Conservation (phyloP, 2,329 filamentous ascomycete species). For the Ambrosiella xylebori region DNA sequence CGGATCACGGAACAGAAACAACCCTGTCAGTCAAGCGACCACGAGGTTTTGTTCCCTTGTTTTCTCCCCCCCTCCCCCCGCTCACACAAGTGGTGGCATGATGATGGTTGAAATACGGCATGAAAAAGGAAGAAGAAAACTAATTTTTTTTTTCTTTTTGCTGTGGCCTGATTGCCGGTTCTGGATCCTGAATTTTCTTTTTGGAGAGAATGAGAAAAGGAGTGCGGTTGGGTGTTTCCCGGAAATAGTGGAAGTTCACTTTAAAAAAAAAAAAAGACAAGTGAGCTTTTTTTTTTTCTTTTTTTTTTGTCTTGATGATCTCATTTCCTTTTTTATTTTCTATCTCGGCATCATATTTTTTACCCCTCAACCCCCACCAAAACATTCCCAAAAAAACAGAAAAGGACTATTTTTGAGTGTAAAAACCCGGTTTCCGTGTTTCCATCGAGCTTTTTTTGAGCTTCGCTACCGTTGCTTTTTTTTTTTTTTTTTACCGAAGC, state of each 20-base stretch:
- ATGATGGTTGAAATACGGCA: too few relatives aligned
- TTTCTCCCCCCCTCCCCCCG: too few relatives aligned
- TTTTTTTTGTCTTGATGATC: conserved; percentile 1
- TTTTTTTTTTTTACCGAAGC: background rate
- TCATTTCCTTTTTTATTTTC: background rate
- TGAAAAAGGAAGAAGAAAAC: background rate
- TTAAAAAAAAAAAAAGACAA: too few relatives aligned
- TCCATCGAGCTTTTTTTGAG: background rate
- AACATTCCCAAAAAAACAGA: background rate
- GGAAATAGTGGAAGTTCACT: too few relatives aligned
- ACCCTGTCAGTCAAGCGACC: too few relatives aligned
- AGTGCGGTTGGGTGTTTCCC: too few relatives aligned
- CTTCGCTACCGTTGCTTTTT: background rate
- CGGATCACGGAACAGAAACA: too few relatives aligned
- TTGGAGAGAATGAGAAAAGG: too few relatives aligned
- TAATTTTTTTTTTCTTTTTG: background rate
- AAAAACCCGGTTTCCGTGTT: background rate
- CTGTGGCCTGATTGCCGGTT: too few relatives aligned
- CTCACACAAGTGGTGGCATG: too few relatives aligned
- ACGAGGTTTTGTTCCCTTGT: too few relatives aligned
- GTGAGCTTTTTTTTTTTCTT: background rate
- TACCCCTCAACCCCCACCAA: background rate
- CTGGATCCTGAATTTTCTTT: too few relatives aligned
- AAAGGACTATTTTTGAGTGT: background rate
- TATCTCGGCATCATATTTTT: background rate